phyloP scores from a whole-genome alignment of 257 asterid genomes.

The Solanum peruvianum region DNA sequence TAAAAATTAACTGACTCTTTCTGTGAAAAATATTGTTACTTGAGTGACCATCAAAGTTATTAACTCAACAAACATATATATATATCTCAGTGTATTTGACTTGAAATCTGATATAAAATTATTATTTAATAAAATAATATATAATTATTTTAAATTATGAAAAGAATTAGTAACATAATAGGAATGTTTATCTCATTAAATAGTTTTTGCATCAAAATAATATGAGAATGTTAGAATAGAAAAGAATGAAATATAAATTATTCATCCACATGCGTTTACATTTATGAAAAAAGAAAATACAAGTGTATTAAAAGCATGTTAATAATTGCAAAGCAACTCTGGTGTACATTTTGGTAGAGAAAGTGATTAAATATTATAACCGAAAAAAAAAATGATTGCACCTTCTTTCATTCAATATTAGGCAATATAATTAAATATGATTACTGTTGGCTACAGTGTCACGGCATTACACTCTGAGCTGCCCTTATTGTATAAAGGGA shows the following conservation, averaged over 20 bases:
- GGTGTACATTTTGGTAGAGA: neutral
- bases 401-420: neutral
- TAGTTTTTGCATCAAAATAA: neutral
- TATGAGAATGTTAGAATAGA: too few species aligned
- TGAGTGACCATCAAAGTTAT: too few species aligned
- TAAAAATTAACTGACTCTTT: too few species aligned
- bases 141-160: too few species aligned
- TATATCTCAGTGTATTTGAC: too few species aligned
- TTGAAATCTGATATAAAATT: too few species aligned
- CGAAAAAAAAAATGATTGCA: neutral
- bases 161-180: too few species aligned
- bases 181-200: neutral
- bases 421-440: neutral
- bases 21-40: too few species aligned
- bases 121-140: too few species aligned
- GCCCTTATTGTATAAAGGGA: neutral
- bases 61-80: too few species aligned
- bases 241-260: neutral
- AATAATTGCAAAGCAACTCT: neutral
- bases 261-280: neutral
- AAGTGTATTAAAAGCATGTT: neutral
- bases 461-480: neutral
- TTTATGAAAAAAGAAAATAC: neutral
- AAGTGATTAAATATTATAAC: neutral
- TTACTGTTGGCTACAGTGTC: neutral